Evolutionary conservation across 1,139 yeast genomes (phyloP), one percentile per base, ranked within the genome.

Genomic region (Pichia sp.): DNA sequence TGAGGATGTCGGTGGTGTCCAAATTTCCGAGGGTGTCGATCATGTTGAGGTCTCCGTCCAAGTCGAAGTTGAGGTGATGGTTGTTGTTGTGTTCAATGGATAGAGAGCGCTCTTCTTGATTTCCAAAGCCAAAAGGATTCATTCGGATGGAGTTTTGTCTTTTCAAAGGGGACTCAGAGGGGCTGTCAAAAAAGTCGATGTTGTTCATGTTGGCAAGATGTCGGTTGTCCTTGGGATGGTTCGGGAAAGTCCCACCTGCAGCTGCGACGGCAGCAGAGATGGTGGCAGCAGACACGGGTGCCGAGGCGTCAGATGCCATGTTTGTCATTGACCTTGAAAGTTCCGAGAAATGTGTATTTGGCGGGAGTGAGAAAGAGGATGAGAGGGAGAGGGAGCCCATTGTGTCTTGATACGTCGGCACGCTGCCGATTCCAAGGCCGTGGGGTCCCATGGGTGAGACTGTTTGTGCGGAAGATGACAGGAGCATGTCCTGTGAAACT

Each of bases 11-110:
- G 36, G 29, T 10, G 15, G 29, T 26, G n/a, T 53, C 56, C 13
- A 48, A 29, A 7, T 45, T 19, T 29, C 43, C 32, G 8, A 53
- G 47, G 16, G 15, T 30, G 23, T 63, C 67, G 49, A 64, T 58
- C 65, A 64, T 62, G 47, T 62, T 61, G 43, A 64, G 40, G 59
- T 65, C 68, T 1, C 67, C 67, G 34, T 65, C 67, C 11, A 62
- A 30, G 54, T 65, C 68, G 47, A 63, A 59, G 43, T 55, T 54
- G 15, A 54, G 26, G 26, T 23, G 13, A 29, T 44, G 41, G 34
- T 54, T 45, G 34, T 54, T 45, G 10, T 49, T 51, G 29, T 52
- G 59, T 23, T 54, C 51, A 5, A 54, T 54, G 6, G 57, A 54
- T 38, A 50, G 31, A 6, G 51, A 41, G 15, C 52, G 51, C 16